These are phyloP conservation scores for Xylaria cubensis DNA, from an alignment of 495 filamentous ascomycete species.

Conservation along the genomic window DNA sequence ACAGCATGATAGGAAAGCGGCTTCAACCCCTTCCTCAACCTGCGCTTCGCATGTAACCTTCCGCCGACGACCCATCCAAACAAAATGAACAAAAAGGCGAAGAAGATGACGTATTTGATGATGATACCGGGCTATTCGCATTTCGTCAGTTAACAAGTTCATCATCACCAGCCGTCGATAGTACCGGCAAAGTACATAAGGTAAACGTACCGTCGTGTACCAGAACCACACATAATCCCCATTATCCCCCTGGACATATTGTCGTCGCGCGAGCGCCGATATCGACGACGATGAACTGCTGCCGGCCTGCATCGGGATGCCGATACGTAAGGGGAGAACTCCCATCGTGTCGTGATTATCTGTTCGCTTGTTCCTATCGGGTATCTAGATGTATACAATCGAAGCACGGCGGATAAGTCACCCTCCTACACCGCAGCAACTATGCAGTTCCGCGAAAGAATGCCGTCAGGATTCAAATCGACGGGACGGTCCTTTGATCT, in stretches of 20 bases:
- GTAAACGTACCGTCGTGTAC: conserved; percentile 47
- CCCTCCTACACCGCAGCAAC: neutral
- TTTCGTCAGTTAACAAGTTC: neutral
- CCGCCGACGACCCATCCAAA: conserved; percentile 63
- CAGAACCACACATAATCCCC: conserved; percentile 52
- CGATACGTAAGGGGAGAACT: neutral
- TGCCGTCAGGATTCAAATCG: neutral
- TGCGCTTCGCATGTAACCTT: conserved; percentile 69
- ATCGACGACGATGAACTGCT: conserved; percentile 8
- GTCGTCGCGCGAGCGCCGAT: conserved; percentile 27
- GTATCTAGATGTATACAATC: neutral
- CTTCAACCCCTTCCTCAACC: conserved; percentile 64
- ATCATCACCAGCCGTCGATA: too few species aligned
- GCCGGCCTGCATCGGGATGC: conserved; percentile 14
- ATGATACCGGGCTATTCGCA: conserved; percentile 60
- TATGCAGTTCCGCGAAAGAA: neutral
- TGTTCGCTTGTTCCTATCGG: neutral
- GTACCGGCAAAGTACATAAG: neutral
- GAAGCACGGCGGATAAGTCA: neutral
- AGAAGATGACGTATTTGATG: conserved; percentile 73
- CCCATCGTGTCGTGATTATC: neutral
- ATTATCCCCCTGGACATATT: conserved; percentile 43
- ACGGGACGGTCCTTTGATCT: too few species aligned
- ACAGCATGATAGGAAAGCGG: conserved; percentile 75
- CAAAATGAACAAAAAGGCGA: conserved; percentile 58